phyloP scores from a whole-genome alignment of 2,329 filamentous ascomycete species.

The Hansfordia pulvinata region DNA sequence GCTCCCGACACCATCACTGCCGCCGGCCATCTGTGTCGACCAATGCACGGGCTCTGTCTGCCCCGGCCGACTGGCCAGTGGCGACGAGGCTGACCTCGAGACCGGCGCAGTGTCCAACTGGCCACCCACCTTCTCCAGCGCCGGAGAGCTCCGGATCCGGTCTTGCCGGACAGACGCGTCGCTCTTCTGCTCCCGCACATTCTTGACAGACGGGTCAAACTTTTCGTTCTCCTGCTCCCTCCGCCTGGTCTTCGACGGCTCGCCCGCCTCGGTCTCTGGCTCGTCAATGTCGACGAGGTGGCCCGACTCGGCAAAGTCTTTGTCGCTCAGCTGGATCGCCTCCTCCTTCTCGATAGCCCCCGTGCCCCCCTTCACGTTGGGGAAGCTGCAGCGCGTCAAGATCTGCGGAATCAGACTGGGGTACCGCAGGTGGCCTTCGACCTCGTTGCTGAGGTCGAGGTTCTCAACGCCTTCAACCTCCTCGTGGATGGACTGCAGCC shows the following conservation, averaged over 20 bases:
- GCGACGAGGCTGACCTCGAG: too few relatives aligned
- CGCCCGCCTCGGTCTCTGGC: slow-evolving; percentile 1
- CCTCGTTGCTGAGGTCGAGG: slow-evolving; percentile 36
- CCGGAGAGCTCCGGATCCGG: slow-evolving; percentile 6
- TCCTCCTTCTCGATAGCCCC: slow-evolving; percentile 36
- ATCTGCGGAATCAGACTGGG: slow-evolving; percentile 36
- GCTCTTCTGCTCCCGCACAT: slow-evolving; percentile 11
- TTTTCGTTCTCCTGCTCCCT: slow-evolving; percentile 12
- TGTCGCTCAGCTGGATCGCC: slow-evolving; percentile 17
- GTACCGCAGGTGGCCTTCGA: slow-evolving; percentile 38
- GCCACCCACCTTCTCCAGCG: slow-evolving; percentile 2
- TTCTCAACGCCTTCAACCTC: slow-evolving; percentile 52
- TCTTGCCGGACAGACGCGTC: slow-evolving; percentile 7
- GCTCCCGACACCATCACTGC: too few relatives aligned
- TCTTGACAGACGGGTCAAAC: slow-evolving; percentile 13
- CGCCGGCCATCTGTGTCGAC: too few relatives aligned
- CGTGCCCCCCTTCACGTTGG: slow-evolving; percentile 26
- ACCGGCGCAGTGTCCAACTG: neutral
- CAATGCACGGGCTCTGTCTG: too few relatives aligned
- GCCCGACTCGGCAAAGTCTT: slow-evolving; percentile 16
- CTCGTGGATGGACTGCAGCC: slow-evolving; percentile 55
- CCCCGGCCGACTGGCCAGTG: too few relatives aligned
- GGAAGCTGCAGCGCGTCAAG: slow-evolving; percentile 35
- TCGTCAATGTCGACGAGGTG: slow-evolving; percentile 30
- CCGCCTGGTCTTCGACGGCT: slow-evolving; percentile 7